phyloP scores from a whole-genome alignment of 2,329 filamentous ascomycete species.

The Colletotrichum horii region DNA sequence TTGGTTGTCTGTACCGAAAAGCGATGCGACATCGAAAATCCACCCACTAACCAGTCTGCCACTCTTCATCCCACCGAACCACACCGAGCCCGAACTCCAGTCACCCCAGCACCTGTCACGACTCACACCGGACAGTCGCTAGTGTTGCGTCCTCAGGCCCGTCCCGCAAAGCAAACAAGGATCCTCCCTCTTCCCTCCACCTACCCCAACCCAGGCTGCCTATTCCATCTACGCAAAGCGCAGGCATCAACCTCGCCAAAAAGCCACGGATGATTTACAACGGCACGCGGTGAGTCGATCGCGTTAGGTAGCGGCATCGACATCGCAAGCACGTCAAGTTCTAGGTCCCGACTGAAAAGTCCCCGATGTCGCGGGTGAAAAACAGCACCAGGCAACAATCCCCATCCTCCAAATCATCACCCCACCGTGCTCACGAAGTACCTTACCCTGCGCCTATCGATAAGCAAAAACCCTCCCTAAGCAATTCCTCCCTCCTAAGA shows the following conservation, averaged over 20 bases:
- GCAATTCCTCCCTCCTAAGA: not conserved
- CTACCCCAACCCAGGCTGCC: not conserved
- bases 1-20: not conserved
- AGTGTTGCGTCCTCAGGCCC: not conserved
- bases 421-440: not conserved
- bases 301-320: not conserved
- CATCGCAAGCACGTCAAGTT: not conserved
- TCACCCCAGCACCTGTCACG: not conserved
- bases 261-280: not conserved
- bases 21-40: not conserved
- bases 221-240: not conserved
- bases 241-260: not conserved
- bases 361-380: not conserved
- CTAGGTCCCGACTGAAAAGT: not conserved
- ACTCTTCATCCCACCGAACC: not conserved
- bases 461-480: not conserved
- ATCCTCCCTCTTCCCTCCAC: not conserved
- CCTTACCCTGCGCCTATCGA: not conserved
- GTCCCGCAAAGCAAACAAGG: not conserved
- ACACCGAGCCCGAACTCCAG: not conserved
- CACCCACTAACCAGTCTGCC: no score
- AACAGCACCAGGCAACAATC: not conserved
- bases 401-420: not conserved
- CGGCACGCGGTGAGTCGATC: not conserved
- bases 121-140: not conserved